phyloP scores from a whole-genome alignment of 331 rosid genomes.

The Spiraea crenata region DNA sequence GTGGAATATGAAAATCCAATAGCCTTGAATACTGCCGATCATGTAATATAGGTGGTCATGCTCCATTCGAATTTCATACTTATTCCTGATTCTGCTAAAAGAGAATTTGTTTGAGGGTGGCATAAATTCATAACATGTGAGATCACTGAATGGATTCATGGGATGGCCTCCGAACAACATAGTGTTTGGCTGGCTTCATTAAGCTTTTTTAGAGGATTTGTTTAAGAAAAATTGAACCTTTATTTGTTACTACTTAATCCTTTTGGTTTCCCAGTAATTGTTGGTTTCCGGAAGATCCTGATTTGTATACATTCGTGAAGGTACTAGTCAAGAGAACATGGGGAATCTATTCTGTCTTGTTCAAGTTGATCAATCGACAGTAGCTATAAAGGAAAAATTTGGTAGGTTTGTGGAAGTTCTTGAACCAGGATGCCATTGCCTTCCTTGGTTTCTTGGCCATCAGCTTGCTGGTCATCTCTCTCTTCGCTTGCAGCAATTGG shows the following conservation, averaged over 20 bases:
- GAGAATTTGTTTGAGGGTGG: no score
- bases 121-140: no score
- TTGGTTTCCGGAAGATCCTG: slow-evolving; percentile 2
- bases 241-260: neutral
- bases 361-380: slow-evolving; percentile 79
- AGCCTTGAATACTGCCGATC: neutral
- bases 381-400: slow-evolving; percentile 75
- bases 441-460: slow-evolving; percentile 81
- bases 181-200: no score
- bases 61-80: no score
- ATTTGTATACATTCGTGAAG: slow-evolving; percentile 1
- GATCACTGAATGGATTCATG: no score
- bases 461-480: slow-evolving; percentile 72
- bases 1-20: neutral
- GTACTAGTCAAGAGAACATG: slow-evolving; percentile 40
- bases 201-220: no score
- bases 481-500: slow-evolving; percentile 86
- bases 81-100: no score
- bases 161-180: no score
- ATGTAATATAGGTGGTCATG: no score
- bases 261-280: neutral
- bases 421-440: slow-evolving; percentile 88
- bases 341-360: slow-evolving; percentile 63
- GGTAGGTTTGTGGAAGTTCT: slow-evolving; percentile 70
- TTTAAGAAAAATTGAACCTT: neutral